Conservation (phyloP, 345 rosid genomes). For the Eucalyptus albens region DNA sequence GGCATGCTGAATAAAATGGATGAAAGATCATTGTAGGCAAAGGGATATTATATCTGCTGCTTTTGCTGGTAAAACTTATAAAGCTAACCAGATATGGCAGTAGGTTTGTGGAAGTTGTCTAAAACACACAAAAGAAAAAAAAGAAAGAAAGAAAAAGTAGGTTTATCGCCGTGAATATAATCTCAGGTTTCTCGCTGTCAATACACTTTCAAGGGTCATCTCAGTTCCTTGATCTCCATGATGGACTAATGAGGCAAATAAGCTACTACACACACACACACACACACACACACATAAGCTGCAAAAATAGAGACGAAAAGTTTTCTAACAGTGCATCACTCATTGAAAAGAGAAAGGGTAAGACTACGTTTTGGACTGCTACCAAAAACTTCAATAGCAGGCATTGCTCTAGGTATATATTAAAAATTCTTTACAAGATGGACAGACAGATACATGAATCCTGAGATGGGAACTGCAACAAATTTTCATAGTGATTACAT, state of each 20-base stretch:
- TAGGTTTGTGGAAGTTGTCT: not conserved
- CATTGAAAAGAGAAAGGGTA: not conserved
- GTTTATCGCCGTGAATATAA: not conserved
- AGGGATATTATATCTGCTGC: not conserved
- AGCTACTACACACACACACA: not conserved
- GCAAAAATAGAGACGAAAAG: not conserved
- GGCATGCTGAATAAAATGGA: not conserved
- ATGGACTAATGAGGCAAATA: not conserved
- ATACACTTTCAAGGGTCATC: not conserved
- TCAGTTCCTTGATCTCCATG: not conserved
- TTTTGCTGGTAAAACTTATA: not conserved
- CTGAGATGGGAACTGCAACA: not conserved
- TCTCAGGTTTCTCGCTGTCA: not conserved
- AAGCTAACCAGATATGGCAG: not conserved
- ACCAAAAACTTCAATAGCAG: not conserved
- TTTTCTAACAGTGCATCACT: not conserved
- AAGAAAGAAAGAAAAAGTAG: not conserved
- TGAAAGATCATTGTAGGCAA: not conserved
- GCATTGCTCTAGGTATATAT: not conserved
- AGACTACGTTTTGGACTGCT: not conserved
- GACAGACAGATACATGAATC: not conserved
- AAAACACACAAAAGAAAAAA: not conserved
- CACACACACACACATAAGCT: not conserved
- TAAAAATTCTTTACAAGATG: not conserved
- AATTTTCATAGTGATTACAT: not conserved